phyloP scores from a whole-genome alignment of 116 monocot genomes.

The Posidonia oceanica region DNA sequence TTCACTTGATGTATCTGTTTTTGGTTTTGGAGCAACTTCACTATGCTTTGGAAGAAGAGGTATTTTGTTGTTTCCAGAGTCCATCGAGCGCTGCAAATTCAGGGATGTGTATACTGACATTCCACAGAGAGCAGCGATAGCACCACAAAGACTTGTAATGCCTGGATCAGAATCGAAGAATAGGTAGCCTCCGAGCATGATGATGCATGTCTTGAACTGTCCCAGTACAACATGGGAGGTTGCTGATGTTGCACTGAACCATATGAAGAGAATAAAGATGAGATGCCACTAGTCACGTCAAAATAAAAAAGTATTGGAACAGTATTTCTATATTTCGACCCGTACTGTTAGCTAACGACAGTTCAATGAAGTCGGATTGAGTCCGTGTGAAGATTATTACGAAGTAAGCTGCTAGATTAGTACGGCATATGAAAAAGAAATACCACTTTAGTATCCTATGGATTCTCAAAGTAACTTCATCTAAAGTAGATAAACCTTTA shows the following conservation, averaged over 20 bases:
- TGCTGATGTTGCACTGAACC: slow-evolving; percentile 78
- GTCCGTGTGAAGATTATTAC: too few species aligned
- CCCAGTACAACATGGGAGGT: slow-evolving; percentile 91
- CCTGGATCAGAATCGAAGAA: slow-evolving; percentile 79
- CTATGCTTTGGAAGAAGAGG: slow-evolving; percentile 11
- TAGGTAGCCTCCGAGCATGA: slow-evolving; percentile 76
- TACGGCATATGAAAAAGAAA: too few species aligned
- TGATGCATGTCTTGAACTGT: slow-evolving; percentile 93
- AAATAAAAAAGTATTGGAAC: too few species aligned
- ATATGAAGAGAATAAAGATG: not conserved
- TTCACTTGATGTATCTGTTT: not conserved
- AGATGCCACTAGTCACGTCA: too few species aligned
- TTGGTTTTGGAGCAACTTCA: slow-evolving; percentile 5
- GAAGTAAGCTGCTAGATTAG: too few species aligned
- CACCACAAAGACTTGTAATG: slow-evolving; percentile 37
- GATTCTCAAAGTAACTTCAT: too few species aligned
- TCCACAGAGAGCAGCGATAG: slow-evolving; percentile 18
- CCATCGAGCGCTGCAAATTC: slow-evolving; percentile 6
- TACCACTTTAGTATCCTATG: too few species aligned
- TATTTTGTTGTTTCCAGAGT: slow-evolving; percentile 3
- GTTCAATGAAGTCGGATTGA: too few species aligned
- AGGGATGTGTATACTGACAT: slow-evolving; percentile 22
- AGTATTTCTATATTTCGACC: too few species aligned
- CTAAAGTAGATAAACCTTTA: too few species aligned
- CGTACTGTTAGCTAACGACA: too few species aligned